phyloP scores from a whole-genome alignment of 1,284 basidiomycete species.

The Kalmanozyma brasiliensis region DNA sequence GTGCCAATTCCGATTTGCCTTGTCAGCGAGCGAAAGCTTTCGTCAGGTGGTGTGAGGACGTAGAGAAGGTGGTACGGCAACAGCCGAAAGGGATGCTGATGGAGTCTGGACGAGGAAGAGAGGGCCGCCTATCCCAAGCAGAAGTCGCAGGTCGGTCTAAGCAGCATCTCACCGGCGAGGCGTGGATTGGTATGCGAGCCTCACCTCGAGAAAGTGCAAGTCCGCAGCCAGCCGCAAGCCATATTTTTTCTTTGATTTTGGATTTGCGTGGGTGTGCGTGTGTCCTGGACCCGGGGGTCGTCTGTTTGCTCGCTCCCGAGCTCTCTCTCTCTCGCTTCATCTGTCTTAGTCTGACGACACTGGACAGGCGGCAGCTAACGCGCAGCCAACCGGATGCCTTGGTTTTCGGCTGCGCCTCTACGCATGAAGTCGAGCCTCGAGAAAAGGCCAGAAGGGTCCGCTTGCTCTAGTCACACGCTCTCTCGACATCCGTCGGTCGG shows the following conservation, averaged over 20 bases:
- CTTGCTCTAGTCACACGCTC: neutral
- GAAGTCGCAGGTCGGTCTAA: no score
- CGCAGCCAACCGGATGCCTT: no score
- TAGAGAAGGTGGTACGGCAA: neutral
- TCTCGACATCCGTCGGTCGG: no score
- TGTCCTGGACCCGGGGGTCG: no score
- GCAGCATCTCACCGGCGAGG: neutral
- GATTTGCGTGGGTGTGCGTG: no score
- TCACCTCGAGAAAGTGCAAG: no score
- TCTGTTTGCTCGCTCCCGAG: no score
- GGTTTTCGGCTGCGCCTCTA: neutral
- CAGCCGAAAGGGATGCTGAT: constrained; percentile 6
- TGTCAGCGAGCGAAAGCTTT: neutral
- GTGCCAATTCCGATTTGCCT: neutral
- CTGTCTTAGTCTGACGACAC: constrained; percentile 30
- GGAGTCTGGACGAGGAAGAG: neutral
- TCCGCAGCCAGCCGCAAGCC: no score
- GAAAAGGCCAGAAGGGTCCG: no score
- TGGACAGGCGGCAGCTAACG: no score
- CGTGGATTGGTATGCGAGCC: no score
- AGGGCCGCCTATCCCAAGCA: neutral
- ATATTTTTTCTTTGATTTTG: no score
- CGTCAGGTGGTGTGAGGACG: neutral
- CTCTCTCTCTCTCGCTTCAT: neutral
- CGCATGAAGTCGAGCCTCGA: neutral